Evolutionary conservation across 1,139 yeast species (phyloP), one percentile per base, ranked within the genome.

Genomic region (Waltiozyma sp.): DNA sequence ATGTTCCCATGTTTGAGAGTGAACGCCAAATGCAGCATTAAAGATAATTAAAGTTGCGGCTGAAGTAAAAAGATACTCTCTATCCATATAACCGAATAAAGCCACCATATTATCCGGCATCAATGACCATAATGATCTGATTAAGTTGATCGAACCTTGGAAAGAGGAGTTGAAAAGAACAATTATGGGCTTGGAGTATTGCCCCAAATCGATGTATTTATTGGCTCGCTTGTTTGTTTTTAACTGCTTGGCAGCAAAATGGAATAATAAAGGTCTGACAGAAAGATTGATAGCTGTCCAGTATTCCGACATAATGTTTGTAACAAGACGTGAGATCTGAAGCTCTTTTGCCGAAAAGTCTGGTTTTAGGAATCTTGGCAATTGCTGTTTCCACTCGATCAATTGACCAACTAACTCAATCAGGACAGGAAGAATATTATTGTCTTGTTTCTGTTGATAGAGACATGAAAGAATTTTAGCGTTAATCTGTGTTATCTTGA

Each of bases 251-350:
- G 85, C 73, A 0, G 88, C 87, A 60, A 86, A 84, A 60, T 85
- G 93, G 54, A 84, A 81, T 40, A 86, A 61, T 38, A 86, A 64
- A 3, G 95, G 95, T 42, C 95, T 64, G 2, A 86, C 89, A 0
- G 94, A 89, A 40, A 86, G 63, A 54, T 86, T 86, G 58, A 85
- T 73, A 45, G 95, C 94, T 58, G 85, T 93, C 56, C 82, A 84
- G 59, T 84, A 86, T 56, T 85, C 95, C 2, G 93, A 82, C 79
- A 82, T 82, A 53, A 85, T 70, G 57, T 85, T 86, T 9, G 85
- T 87, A 18, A 78, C 77, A 24, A 83, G 64, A 49, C 95, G 66
- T 3, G 86, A 72, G 9, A 83, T 77, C 43, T 72, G 69, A 21
- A 83, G 64, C 38, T 75, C 72, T 6, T 70, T 70, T 36, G 64